Percentiles rank a stretch among this genome's conserved stretches.
Conservation (phyloP, 768 basidiomycete species). For the Podaxis pistillaris region DNA sequence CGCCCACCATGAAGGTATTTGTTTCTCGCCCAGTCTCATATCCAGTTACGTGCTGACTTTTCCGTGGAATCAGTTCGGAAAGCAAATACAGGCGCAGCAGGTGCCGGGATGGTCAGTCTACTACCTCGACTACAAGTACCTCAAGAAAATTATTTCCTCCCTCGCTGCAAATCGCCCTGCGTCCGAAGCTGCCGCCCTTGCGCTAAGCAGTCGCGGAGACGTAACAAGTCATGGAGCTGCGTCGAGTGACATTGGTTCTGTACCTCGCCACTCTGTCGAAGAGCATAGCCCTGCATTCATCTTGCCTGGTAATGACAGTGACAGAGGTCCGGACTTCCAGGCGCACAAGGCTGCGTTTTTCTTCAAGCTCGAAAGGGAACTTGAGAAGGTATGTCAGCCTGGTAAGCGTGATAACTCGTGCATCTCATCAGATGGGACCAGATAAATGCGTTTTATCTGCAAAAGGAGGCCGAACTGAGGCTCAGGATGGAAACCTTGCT, state of each 20-base stretch:
- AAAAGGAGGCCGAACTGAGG: slow-evolving; percentile 94
- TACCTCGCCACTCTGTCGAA: slow-evolving; percentile 31
- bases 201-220: slow-evolving; percentile 76
- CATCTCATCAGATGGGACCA: slow-evolving; percentile 29
- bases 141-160: slow-evolving; percentile 98
- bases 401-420: slow-evolving; percentile 10
- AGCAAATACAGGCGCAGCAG: slow-evolving; percentile 94
- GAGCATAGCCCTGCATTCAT: slow-evolving; percentile 48
- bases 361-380: slow-evolving; percentile 95
- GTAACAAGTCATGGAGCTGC: slow-evolving; percentile 28
- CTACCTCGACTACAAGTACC: slow-evolving; percentile 97
- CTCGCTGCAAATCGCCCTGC: slow-evolving; percentile 87
- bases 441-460: slow-evolving; percentile 98
- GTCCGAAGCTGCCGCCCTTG: slow-evolving; percentile 85
- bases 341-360: slow-evolving; percentile 98
- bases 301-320: slow-evolving; percentile 63
- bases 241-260: slow-evolving; percentile 33
- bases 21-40: slow-evolving; percentile 5
- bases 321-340: slow-evolving; percentile 82
- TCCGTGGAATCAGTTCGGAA: slow-evolving; percentile 79
- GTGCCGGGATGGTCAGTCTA: slow-evolving; percentile 95
- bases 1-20: slow-evolving; percentile 33
- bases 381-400: slow-evolving; percentile 77
- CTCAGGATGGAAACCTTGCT: slow-evolving; percentile 89
- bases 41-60: slow-evolving; percentile 11